Base-by-base conservation (phyloP, 176 grass and related monocot genomes). In the Musa beccarii region DNA sequence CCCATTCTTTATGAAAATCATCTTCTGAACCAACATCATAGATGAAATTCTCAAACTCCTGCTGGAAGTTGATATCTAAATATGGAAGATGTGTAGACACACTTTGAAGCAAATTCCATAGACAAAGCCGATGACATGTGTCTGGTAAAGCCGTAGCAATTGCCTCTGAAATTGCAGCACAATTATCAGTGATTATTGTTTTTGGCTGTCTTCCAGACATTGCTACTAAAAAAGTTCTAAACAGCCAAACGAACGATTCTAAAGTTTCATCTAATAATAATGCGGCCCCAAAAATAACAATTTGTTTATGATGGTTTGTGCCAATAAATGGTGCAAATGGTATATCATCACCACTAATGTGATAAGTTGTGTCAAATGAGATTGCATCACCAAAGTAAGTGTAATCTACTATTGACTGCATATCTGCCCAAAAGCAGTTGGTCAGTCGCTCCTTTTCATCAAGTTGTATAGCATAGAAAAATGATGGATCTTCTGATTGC, bases 391-490 rank as follows among this genome's bases (percentile, higher is more conserved):
- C 76, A 79, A 82, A 82, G 74, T 79, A 73, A 28, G 73, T 62
- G 64, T 79, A 89, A 76, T 73, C 81, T 43, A 66, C 54, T 17
- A 79, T 76, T 5, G 75, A 78, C 29, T 85, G 80, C 10, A 62
- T 71, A 85, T 89, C 86, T 14, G 76, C 56, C 84, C 84, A 86
- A 66, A 90, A 87, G 63, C 79, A 80, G 34, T 90, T 90, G 6
- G 87, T 80, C 71, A 90, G 28, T 53, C 62, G 71, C 43, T 89
- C 83, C 56, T 80, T 80, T 52, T 84, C 81, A 66, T 90, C 81
- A 59, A 90, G 54, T 73, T 90, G 87, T 55, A 86, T 59, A 8
- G 87, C 83, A 71, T 85, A 86, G 63, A 86, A 90, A 74, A 90
- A 90, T 28, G 74, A 86, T 3, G 68, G 87, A 54, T 90, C 78